These are phyloP conservation scores for Penicillium rolfsii DNA, from an alignment of 2,329 filamentous ascomycete genomes.

Conservation along the genomic window DNA sequence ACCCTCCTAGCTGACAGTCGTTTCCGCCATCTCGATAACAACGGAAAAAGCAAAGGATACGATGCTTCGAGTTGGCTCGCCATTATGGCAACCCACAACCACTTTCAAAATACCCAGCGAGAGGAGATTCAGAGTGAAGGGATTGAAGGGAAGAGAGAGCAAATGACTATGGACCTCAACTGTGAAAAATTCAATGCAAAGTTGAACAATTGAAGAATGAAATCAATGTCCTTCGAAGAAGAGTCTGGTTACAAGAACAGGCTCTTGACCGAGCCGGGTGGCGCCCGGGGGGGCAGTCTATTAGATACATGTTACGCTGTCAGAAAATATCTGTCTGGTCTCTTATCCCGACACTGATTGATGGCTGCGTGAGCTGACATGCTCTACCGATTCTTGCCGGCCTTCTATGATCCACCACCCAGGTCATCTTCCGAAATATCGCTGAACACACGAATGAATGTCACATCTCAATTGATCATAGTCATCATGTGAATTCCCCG, in stretches of 20 bases:
- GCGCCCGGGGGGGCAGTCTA: not conserved
- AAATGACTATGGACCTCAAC: not conserved
- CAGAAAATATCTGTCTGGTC: not conserved
- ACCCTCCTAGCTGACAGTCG: not conserved
- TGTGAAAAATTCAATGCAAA: not conserved
- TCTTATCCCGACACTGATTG: not conserved
- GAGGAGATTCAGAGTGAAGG: not conserved
- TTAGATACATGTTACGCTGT: no score
- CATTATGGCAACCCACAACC: not conserved
- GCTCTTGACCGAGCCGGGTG: not conserved
- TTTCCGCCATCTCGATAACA: not conserved
- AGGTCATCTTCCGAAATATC: no score
- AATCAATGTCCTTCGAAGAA: not conserved
- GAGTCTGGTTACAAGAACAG: not conserved
- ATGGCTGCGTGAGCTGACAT: not conserved
- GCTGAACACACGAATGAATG: no score
- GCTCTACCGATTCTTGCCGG: no score
- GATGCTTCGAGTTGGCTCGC: not conserved
- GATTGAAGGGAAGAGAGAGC: not conserved
- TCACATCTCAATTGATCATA: not conserved
- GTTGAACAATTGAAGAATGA: not conserved
- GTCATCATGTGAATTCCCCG: not conserved
- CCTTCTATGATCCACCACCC: no score
- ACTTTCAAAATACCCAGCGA: not conserved
- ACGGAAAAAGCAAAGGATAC: not conserved